These are phyloP conservation scores for Macrolepiota dolichaula DNA, from an alignment of 768 basidiomycete species.

Conservation along the genomic window DNA sequence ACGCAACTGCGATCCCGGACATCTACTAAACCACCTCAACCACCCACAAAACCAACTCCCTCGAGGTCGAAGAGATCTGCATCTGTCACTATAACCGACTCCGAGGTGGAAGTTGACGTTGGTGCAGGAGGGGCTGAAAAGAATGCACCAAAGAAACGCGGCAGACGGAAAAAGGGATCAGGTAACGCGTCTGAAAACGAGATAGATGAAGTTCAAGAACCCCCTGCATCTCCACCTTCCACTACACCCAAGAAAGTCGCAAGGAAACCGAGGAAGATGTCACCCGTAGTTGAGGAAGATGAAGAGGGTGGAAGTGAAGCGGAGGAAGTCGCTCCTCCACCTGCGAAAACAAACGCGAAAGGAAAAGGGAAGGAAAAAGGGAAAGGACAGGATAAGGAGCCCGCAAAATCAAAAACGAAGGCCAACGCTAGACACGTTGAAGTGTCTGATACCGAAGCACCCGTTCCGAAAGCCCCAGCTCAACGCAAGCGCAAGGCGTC, in stretches of 20 bases:
- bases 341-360: conserved; percentile 18
- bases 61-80: not conserved
- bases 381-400: conserved; percentile 9
- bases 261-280: conserved; percentile 18
- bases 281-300: conserved; percentile 14
- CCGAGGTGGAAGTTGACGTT: conserved; percentile 2
- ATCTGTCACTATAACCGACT: not conserved
- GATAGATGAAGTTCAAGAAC: conserved; percentile 18
- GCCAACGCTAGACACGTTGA: conserved; percentile 15
- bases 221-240: not conserved
- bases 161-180: conserved; percentile 14
- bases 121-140: conserved; percentile 14
- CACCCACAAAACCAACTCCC: not conserved
- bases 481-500: conserved; percentile 39
- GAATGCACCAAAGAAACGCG: conserved; percentile 11
- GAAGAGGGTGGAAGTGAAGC: conserved; percentile 14
- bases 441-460: conserved; percentile 20
- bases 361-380: conserved; percentile 28
- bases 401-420: conserved; percentile 7
- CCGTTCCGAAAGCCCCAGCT: conserved; percentile 16
- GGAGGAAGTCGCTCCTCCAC: conserved; percentile 17
- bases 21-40: conserved; percentile 16
- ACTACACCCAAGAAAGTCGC: not conserved
- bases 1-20: conserved; percentile 43
- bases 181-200: conserved; percentile 8